phyloP scores from a whole-genome alignment of 2,329 filamentous ascomycete species.

The Apiospora hydei region DNA sequence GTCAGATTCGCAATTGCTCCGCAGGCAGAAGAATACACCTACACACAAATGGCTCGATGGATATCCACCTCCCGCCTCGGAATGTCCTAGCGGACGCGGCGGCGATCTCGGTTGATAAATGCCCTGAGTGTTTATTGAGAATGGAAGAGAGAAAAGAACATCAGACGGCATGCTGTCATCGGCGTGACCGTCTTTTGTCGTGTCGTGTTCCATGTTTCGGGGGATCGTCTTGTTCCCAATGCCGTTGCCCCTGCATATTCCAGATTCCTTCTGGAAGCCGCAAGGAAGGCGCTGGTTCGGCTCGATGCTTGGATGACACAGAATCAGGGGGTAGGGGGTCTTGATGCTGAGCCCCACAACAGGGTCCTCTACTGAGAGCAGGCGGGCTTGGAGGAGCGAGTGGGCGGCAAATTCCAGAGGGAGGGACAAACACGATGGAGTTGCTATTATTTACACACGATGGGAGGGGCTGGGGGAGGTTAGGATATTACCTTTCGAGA shows the following conservation, averaged over 20 bases:
- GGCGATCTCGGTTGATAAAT: background rate
- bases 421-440: background rate
- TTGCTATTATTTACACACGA: constrained; percentile 8
- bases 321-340: background rate
- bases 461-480: background rate
- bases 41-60: background rate
- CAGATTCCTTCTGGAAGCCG: constrained; percentile 9
- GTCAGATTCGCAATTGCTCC: background rate
- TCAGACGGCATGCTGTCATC: constrained; percentile 10
- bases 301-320: constrained; percentile 16
- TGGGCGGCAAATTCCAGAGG: background rate
- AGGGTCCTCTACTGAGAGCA: background rate
- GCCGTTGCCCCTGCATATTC: background rate
- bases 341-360: background rate
- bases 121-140: background rate
- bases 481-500: background rate
- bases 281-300: constrained; percentile 5
- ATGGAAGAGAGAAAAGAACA: background rate
- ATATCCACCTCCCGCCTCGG: background rate
- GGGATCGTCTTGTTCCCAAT: background rate
- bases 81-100: background rate
- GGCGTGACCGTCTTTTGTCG: constrained; percentile 4
- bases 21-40: background rate
- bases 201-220: background rate
- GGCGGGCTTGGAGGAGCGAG: background rate